Conservation (phyloP, 2,329 filamentous ascomycete species). For the Trichoderma hamatum region DNA sequence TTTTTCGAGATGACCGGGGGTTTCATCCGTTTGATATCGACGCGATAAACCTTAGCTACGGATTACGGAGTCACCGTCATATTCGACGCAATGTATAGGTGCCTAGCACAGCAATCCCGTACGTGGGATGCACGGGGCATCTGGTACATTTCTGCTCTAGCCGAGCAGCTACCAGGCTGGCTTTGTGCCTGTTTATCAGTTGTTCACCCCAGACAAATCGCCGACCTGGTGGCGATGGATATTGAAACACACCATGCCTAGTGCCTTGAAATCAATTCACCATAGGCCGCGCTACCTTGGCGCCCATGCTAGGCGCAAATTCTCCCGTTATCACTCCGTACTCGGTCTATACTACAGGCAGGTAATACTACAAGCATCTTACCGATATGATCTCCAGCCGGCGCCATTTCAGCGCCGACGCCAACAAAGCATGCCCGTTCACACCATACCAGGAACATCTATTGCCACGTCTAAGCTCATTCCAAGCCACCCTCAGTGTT, state of each 20-base stretch:
- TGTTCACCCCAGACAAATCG: background rate
- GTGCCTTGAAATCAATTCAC: background rate
- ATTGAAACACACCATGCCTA: background rate
- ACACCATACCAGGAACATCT: constrained; percentile 14
- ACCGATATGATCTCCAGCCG: background rate
- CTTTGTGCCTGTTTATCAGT: background rate
- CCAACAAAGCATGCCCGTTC: background rate
- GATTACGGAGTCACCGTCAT: background rate
- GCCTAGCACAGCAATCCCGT: background rate
- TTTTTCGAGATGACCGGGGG: background rate
- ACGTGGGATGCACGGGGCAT: background rate
- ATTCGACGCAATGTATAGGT: background rate
- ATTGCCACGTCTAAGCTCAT: background rate
- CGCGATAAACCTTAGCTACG: background rate
- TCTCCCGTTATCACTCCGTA: background rate
- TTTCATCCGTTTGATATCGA: background rate
- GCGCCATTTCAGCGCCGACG: background rate
- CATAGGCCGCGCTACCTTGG: background rate
- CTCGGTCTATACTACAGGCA: background rate
- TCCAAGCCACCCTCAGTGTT: background rate
- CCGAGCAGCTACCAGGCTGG: background rate
- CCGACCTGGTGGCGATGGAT: background rate
- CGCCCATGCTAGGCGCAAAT: background rate
- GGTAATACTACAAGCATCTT: background rate
- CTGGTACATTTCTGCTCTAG: background rate